Conservation (phyloP, 2,329 filamentous ascomycete genomes). For the Microsporum canis region DNA sequence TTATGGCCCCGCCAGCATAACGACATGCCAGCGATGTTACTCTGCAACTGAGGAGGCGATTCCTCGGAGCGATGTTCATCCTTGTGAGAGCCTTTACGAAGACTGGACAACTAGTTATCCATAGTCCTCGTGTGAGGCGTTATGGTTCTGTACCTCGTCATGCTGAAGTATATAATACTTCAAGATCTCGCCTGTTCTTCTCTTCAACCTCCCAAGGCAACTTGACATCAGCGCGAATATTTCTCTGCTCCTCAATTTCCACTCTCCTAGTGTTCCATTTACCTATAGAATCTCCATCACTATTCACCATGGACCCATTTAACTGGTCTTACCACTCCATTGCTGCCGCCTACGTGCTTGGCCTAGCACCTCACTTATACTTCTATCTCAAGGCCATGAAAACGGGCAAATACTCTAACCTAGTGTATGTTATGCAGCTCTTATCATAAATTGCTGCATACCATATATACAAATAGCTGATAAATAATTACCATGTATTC, state of each 20-base stretch:
- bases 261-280: too few relatives aligned
- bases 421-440: slow-evolving; percentile 15
- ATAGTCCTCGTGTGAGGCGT: background rate
- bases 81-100: background rate
- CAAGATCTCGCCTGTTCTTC: background rate
- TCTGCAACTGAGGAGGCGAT: background rate
- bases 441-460: background rate
- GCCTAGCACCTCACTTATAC: slow-evolving; percentile 23
- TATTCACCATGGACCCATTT: slow-evolving; percentile 13
- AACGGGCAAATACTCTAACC: slow-evolving; percentile 22
- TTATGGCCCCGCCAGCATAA: slow-evolving; percentile 1
- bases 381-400: slow-evolving; percentile 24
- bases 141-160: background rate
- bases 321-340: slow-evolving; percentile 26
- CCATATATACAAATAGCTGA: background rate
- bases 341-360: slow-evolving; percentile 23
- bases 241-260: background rate
- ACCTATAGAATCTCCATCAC: background rate
- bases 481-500: background rate
- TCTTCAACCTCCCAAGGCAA: background rate
- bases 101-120: background rate
- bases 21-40: background rate
- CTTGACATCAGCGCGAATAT: background rate
- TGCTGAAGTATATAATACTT: background rate
- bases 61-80: too few relatives aligned